A percentile compares a stretch with the other conserved stretches of the same genome.
Evolutionary conservation across 441 rosid species (phyloP).

Genomic region (Mallotus repandus): DNA sequence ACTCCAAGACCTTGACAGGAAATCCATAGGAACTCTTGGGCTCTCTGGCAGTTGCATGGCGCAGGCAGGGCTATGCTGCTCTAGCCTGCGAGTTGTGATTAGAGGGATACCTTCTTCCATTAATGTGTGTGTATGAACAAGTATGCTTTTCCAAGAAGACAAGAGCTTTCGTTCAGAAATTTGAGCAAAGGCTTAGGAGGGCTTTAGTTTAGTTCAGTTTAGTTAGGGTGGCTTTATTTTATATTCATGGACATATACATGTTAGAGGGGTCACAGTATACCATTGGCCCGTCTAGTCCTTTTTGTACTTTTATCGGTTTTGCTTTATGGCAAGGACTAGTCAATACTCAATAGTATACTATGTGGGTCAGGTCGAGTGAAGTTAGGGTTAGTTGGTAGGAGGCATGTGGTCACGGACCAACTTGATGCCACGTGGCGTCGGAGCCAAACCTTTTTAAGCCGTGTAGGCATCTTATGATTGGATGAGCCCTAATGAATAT

Average conservation of each 20-base stretch:
- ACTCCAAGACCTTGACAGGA: constrained; percentile 91
- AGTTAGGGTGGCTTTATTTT: background rate
- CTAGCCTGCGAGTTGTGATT: constrained; percentile 25
- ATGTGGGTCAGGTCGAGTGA: background rate
- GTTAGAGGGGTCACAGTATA: background rate
- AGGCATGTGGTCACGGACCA: background rate
- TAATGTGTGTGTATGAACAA: background rate
- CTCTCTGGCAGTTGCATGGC: constrained; percentile 67
- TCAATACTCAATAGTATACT: background rate
- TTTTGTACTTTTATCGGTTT: constrained; percentile 14
- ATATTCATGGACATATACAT: background rate
- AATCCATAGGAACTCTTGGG: constrained; percentile 94
- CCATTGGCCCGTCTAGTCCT: constrained; percentile 2
- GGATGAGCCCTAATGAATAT: background rate
- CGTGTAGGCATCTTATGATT: constrained; percentile 1
- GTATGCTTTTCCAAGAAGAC: no score
- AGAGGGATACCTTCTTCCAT: constrained; percentile 32
- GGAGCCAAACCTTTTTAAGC: constrained; percentile 2
- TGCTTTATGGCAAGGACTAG: constrained; percentile 6
- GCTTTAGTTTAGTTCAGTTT: background rate
- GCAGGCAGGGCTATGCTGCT: constrained; percentile 12
- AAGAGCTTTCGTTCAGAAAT: background rate
- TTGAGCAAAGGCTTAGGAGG: background rate
- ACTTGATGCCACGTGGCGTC: constrained; percentile 1
- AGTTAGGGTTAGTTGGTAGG: background rate